Conservation (phyloP, 345 rosid genomes). For the Boechera retrofracta region DNA sequence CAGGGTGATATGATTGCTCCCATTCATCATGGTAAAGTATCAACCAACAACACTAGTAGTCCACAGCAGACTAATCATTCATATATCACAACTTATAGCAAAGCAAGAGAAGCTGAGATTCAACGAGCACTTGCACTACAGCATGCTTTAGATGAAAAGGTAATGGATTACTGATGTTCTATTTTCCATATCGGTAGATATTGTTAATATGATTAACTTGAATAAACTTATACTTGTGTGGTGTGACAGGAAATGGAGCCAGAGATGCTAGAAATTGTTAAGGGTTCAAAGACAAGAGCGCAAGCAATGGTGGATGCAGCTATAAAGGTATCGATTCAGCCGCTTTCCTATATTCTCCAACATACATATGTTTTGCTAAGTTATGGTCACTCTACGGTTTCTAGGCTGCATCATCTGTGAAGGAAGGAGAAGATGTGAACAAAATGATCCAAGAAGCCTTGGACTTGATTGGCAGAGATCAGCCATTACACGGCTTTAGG, state of each 20-base stretch:
- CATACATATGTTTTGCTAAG: conserved; percentile 24
- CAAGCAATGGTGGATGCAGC: conserved; percentile 86
- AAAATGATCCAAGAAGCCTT: conserved; percentile 69
- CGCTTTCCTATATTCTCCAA: conserved; percentile 10
- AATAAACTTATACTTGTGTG: conserved; percentile 44
- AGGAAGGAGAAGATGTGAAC: conserved; percentile 81
- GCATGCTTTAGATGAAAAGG: conserved; percentile 67
- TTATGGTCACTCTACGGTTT: conserved; percentile 21
- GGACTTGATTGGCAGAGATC: conserved; percentile 58
- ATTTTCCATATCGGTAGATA: conserved; percentile 25
- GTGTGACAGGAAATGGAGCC: conserved; percentile 69
- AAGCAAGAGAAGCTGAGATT: conserved; percentile 66
- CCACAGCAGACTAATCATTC: conserved; percentile 49
- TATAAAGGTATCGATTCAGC: conserved; percentile 60
- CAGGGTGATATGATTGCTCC: conserved; percentile 56
- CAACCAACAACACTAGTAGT: conserved; percentile 44
- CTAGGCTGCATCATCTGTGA: conserved; percentile 75
- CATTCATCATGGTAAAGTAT: conserved; percentile 49
- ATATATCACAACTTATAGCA: conserved; percentile 45
- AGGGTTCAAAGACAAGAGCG: conserved; percentile 72
- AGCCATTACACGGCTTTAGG: conserved; percentile 46
- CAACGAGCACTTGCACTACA: conserved; percentile 60
- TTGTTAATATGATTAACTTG: conserved; percentile 31
- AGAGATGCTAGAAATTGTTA: conserved; percentile 66
- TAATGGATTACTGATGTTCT: conserved; percentile 37